Conservation (phyloP, 305 asterid species). For the Plantago coronopus region DNA sequence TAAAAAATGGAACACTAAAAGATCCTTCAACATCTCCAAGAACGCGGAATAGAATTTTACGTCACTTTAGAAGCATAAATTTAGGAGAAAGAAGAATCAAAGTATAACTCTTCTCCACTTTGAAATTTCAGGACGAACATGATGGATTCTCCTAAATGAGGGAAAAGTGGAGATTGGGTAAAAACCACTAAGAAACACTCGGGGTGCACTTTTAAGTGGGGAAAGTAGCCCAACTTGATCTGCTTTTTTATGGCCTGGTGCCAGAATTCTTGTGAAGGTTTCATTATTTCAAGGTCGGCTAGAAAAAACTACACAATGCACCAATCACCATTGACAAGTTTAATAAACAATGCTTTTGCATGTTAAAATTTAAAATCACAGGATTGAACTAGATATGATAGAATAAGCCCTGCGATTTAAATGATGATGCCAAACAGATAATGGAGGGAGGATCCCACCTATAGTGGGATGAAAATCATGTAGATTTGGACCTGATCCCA, state of each 20-base stretch:
- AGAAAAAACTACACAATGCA: too few species aligned
- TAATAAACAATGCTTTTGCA: too few species aligned
- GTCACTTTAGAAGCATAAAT: constrained; percentile 6
- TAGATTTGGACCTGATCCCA: constrained; percentile 12
- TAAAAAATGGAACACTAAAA: neutral
- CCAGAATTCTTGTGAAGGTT: too few species aligned
- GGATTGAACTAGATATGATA: too few species aligned
- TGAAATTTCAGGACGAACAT: neutral
- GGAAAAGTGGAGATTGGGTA: too few species aligned
- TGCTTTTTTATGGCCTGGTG: neutral
- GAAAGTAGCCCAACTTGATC: neutral
- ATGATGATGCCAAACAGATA: constrained; percentile 15
- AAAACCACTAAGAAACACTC: too few species aligned
- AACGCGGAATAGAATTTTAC: neutral
- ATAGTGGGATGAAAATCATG: constrained; percentile 18
- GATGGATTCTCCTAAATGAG: neutral
- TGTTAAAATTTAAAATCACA: too few species aligned
- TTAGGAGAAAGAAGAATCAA: constrained; percentile 8
- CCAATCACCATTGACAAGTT: too few species aligned
- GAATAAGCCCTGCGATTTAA: constrained; percentile 10
- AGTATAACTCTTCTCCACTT: neutral
- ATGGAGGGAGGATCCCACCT: constrained; percentile 20
- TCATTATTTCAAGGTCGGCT: too few species aligned
- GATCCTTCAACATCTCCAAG: constrained; percentile 1
- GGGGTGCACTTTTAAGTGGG: neutral